Conservation (phyloP, 768 basidiomycete species). For the Lanmaoa rubissima region DNA sequence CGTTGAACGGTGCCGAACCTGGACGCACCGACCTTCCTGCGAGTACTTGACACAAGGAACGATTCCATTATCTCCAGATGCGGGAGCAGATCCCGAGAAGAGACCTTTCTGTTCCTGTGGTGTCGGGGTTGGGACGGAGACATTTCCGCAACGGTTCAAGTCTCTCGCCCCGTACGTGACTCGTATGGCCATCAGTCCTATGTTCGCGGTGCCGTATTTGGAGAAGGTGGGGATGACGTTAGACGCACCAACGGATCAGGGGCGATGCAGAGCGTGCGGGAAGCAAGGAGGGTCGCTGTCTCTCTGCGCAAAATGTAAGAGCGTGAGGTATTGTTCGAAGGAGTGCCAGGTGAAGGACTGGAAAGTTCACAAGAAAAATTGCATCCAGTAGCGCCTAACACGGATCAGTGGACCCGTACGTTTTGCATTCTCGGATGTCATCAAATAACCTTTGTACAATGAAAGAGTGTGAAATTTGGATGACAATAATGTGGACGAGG, state of each 20-base stretch:
- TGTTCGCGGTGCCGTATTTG: slow-evolving; percentile 52
- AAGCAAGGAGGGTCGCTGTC: slow-evolving; percentile 25
- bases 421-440: neutral
- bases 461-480: neutral
- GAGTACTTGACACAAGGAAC: slow-evolving; percentile 39
- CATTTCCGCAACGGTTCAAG: slow-evolving; percentile 39
- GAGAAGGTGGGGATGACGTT: slow-evolving; percentile 34
- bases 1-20: slow-evolving; percentile 53
- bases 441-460: neutral
- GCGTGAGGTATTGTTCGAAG: slow-evolving; percentile 40
- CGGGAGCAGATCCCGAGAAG: slow-evolving; percentile 32
- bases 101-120: slow-evolving; percentile 55
- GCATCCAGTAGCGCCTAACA: slow-evolving; percentile 10
- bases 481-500: no score
- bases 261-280: slow-evolving; percentile 22
- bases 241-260: neutral
- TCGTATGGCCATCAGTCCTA: slow-evolving; percentile 49
- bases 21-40: slow-evolving; percentile 48
- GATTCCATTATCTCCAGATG: slow-evolving; percentile 39
- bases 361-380: slow-evolving; percentile 44
- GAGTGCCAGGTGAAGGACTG: slow-evolving; percentile 48
- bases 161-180: slow-evolving; percentile 43
- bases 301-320: slow-evolving; percentile 39
- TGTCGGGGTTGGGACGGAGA: slow-evolving; percentile 43
- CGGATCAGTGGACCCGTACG: no score